Evolutionary conservation across 257 asterid genomes (phyloP).

Genomic region (Penstemon eatonii): DNA sequence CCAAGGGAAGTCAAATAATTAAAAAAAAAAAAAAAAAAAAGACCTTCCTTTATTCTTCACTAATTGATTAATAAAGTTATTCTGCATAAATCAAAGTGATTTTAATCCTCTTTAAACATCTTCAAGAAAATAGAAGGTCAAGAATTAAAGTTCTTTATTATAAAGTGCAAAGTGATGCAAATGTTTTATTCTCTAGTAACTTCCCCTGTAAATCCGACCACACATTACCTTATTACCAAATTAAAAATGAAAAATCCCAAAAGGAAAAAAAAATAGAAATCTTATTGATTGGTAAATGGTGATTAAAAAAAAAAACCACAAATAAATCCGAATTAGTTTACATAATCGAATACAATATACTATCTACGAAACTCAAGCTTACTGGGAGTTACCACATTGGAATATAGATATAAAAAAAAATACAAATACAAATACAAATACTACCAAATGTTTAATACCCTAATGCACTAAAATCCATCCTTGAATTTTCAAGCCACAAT

Average conservation of each 20-base stretch:
- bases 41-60: constrained; percentile 14
- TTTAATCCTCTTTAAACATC: constrained; percentile 4
- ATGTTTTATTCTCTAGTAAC: constrained; percentile 32
- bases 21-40: background rate
- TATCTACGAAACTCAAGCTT: no score
- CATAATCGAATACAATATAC: no score
- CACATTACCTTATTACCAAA: background rate
- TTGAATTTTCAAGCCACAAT: no score
- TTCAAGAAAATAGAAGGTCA: constrained; percentile 14
- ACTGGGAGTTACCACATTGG: no score
- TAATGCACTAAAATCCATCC: no score
- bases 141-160: constrained; percentile 20
- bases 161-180: constrained; percentile 22
- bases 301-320: background rate
- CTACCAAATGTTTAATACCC: no score
- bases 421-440: no score
- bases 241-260: background rate
- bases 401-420: no score
- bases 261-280: background rate
- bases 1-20: constrained; percentile 9
- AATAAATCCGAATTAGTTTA: no score
- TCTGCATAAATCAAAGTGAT: background rate
- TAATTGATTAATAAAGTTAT: constrained; percentile 12
- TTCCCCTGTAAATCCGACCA: constrained; percentile 21
- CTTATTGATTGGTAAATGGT: background rate